Base-by-base conservation (phyloP, 1,284 basidiomycete genomes). In the Cryptococcus sp. region DNA sequence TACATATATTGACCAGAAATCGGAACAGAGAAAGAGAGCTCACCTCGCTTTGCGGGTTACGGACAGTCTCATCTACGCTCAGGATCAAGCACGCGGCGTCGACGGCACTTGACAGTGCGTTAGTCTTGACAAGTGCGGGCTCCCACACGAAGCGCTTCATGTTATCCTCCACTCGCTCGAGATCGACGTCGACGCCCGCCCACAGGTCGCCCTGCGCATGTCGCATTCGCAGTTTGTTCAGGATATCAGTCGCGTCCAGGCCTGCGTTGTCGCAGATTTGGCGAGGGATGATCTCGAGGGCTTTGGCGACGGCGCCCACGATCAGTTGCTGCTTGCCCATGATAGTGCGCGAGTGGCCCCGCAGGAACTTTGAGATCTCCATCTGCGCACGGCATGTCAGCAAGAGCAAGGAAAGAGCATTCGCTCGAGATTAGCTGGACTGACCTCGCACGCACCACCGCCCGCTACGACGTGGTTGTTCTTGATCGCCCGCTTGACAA, bases 181-280 rank as follows among this genome's bases (percentile, higher is more conserved):
- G 88, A 61, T 99, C 93, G 35, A 99, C 93, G 72, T 98, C 94
- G 23, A 99, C 93, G 62, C 96, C 96, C 46, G 86, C 89, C 94
- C 94, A 98, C 57, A 83, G 86, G 54, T 83, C 81, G 47, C 90
- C 92, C 60, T 87, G 86, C 0, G 93, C 93, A 74, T 99, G 95
- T 71, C 89, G 88, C 93, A 97, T 98, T 59, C 96, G 88, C 56
- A 99, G 85, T 78, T 97, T 93, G 83, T 99, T 99, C 60, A 99
- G 83, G 54, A 99, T 86, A 73, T 99, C 96, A 13, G 95, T 99
- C 1, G 95, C 95, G 80, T 99, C 96, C 40, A 99, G 84, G 19
- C 96, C 96, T 19, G 96, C 96, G 73, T 99, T 99, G 80, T 99
- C 95, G 74, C 92, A 96, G 63, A 99, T 93, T 78, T 99, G 95